Base-by-base conservation (phyloP, 129 eudicot species). In the Tagetes erecta region DNA sequence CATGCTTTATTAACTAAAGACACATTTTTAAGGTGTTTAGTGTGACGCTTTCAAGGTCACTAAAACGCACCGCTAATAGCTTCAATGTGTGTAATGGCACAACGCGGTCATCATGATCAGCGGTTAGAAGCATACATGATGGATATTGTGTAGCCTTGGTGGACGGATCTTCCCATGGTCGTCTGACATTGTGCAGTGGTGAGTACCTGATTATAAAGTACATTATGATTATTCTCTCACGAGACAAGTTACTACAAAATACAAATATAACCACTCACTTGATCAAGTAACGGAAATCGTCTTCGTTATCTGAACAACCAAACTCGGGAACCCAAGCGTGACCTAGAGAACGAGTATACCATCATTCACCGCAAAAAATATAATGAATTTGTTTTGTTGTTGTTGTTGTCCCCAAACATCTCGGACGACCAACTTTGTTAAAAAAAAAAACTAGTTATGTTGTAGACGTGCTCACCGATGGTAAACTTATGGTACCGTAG, bases 41-140 rank as follows among this genome's bases (percentile, higher is more conserved):
- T 39, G 41, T 39, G 41, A 39, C 41, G 41, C 41, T 39, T 39
- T 2, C 41, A 6, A 0, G 47, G 7, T 4, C 7, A 47, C 13
- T 9, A 8, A 2, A 47, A 79, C 90, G 11, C 36, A 94, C 99
- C 74, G 97, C 96, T 64, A 91, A 64, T 38, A 88, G 77, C 70
- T 94, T 94, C 51, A 94, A 73, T 6, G 99, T 84, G 83, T 94
- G 99, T 64, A 94, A 77, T 51, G 97, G 99, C 76, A 94, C 99
- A 45, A 94, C 99, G 6, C 99, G 91, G 20, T 91, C 99, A 70
- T 94, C 99, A 50, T 94, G 97, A 84, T 94, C 97, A 31, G 99
- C 97, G 13, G 99, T 94, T 77, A 94, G 76, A 70, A 94, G 38
- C 91, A 94, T 85, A 37, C 91, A 86, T 52, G 97, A 60, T 13